Evolutionary conservation across 2,329 filamentous ascomycete genomes (phyloP), one percentile per base, ranked within the genome.

Genomic region (Zasmidium citrigriseum): DNA sequence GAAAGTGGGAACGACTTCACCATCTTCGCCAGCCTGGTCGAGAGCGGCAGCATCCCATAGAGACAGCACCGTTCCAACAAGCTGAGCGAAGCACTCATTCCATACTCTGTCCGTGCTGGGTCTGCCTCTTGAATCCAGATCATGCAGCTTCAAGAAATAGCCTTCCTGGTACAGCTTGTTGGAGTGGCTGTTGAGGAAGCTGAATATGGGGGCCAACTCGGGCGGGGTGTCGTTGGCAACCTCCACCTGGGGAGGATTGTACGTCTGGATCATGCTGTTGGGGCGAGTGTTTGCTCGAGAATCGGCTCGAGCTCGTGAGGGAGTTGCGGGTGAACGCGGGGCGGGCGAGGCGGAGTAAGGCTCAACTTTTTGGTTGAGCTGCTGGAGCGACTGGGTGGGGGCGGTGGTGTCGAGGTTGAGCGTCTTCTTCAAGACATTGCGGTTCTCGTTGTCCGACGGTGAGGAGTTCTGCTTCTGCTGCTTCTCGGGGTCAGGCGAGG

Each of bases 91-190:
- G 76, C 91, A 97, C 80, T 99, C 95, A 38, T 89, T 89, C 95
- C 95, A 99, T 64, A 87, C 90, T 68, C 95, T 84, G 75, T 97
- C 93, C 45, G 84, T 76, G 71, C 93, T 96, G 11, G 92, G 90
- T 63, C 89, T 88, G 52, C 95, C 95, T 76, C 93, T 92, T 55
- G 87, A 88, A 71, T 98, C 96, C 67, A 96, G 87, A 75, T 99
- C 95, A 74, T 97, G 93, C 50, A 99, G 80, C 77, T 98, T 99
- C 67, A 99, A 78, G 67, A 99, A 98, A 72, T 98, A 99, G 38
- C 95, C 95, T 77, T 99, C 95, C 68, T 97, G 93, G 74, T 98
- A 99, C 56, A 98, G 80, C 78, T 98, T 98, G 76, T 97, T 97
- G 58, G 87, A 89, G 75, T 99, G 95, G 76, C 89, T 95, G 77